phyloP scores from a whole-genome alignment of 2,329 filamentous ascomycete species.

The Colletotrichum gigasporum region DNA sequence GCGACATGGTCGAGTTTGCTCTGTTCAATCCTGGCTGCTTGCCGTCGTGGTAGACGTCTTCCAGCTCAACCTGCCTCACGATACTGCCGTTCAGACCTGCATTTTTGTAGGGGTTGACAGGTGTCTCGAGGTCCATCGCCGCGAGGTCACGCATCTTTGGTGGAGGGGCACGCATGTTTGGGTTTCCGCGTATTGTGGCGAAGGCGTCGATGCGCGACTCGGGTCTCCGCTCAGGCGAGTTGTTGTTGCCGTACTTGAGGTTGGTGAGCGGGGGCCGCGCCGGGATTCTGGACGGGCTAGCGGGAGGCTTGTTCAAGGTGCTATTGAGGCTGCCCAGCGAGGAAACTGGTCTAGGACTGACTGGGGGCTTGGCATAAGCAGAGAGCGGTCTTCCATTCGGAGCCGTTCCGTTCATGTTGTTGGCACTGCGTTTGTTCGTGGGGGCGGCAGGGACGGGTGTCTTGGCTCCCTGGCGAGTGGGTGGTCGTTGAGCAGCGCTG shows the following conservation, averaged over 20 bases:
- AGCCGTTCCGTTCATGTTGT: conserved; percentile 33
- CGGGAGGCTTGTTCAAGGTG: conserved; percentile 41
- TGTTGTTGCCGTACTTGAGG: conserved; percentile 78
- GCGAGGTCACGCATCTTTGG: conserved; percentile 90
- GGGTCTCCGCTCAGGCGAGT: conserved; percentile 79
- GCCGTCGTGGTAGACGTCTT: conserved; percentile 82
- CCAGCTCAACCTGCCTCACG: conserved; percentile 72
- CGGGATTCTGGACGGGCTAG: conserved; percentile 75
- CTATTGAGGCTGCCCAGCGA: conserved; percentile 35
- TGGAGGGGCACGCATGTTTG: conserved; percentile 75
- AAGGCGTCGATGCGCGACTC: conserved; percentile 46
- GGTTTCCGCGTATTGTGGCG: conserved; percentile 61
- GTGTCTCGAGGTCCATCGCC: conserved; percentile 61
- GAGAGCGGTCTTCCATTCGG: conserved; percentile 15
- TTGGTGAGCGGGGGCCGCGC: conserved; percentile 75
- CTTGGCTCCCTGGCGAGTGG: conserved; percentile 48
- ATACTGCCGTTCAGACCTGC: conserved; percentile 62
- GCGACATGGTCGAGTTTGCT: conserved; percentile 51
- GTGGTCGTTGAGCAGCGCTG: conserved; percentile 28
- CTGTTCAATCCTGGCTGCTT: conserved; percentile 46
- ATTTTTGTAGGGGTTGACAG: conserved; percentile 57
- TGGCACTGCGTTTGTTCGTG: conserved; percentile 40
- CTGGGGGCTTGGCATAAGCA: conserved; percentile 28
- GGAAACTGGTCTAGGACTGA: conserved; percentile 6
- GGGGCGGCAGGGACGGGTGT: conserved; percentile 61